These are phyloP conservation scores for Perilla frutescens DNA, from an alignment of 257 asterid genomes.

Conservation along the genomic window DNA sequence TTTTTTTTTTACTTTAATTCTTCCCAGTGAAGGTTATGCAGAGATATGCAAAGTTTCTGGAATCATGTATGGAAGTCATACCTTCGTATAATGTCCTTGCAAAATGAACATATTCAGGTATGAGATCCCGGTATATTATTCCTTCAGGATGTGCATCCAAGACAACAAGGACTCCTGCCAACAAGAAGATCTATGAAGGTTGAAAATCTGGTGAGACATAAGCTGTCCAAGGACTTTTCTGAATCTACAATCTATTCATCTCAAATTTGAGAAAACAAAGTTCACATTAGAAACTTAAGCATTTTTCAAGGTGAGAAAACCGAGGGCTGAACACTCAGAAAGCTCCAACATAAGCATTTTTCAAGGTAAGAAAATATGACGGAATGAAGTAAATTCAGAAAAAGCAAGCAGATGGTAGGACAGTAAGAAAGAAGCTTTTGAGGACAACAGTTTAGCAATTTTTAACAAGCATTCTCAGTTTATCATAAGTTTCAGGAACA, in stretches of 20 bases:
- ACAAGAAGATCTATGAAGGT: constrained; percentile 21
- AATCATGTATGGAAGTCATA: constrained; percentile 26
- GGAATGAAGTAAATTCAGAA: not conserved
- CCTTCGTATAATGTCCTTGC: constrained; percentile 96
- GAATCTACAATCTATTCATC: constrained; percentile 4
- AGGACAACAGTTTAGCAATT: constrained; percentile 8
- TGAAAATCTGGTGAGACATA: not conserved
- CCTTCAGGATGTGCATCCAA: constrained; percentile 91
- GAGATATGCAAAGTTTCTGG: constrained; percentile 21
- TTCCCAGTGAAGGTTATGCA: not conserved
- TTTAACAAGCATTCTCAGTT: constrained; percentile 4
- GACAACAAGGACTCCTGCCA: constrained; percentile 86
- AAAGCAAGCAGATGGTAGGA: not conserved
- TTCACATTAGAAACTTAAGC: not conserved
- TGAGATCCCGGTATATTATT: constrained; percentile 78
- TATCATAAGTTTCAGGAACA: not conserved
- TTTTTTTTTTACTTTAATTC: not conserved
- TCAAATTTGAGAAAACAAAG: not conserved
- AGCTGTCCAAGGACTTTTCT: not conserved
- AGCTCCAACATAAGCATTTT: not conserved
- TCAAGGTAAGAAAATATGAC: not conserved
- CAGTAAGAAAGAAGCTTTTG: constrained; percentile 1
- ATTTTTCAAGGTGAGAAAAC: not conserved
- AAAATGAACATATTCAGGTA: constrained; percentile 65
- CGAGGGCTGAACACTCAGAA: too few species aligned